Evolutionary conservation across 2,329 filamentous ascomycete species (phyloP), one percentile per base, ranked within the genome.

Genomic region (Pezicula neosporulosa): DNA sequence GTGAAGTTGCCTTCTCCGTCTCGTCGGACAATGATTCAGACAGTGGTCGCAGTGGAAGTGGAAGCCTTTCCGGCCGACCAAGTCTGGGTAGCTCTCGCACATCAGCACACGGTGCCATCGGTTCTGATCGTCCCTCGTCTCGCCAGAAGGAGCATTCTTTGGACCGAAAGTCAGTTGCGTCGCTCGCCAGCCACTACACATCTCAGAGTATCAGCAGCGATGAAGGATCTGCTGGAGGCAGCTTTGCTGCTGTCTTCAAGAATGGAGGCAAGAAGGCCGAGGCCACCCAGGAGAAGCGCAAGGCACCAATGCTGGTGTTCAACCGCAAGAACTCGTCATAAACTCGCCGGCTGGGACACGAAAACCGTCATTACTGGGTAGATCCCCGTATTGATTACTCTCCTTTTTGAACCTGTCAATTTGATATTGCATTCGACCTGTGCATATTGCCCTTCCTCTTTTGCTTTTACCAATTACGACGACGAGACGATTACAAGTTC

Each of bases 271-370:
- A 75, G 72, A 80, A 84, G 70, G 71, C 80, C 56, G 77, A 83
- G 62, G 74, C 73, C 39, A 70, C 72, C 47, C 78, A 81, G 57
- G 77, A 80, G 53, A 84, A 90, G 71, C 89, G 90, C 72, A 92
- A 87, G 77, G 88, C 87, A 61, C 87, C 90, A 49, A 87, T 91
- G 78, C 83, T 96, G 66, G 87, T 97, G 60, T 80, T 97, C 60
- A 96, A 96, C 82, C 88, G 91, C 70, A 95, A 90, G 79, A 87
- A 81, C 71, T 75, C 80, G 53, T 70, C 82, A 66, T 74, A 57
- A 44, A 37, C n/a, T 51, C 21, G 37, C 27, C 48, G 50, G 51
- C 48, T 16, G 18, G 35, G 33, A 59, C 50, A 45, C 33, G 54
- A 51, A 49, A 47, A 49, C 44, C 43, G 59, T 61, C 58, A 58